Evolutionary conservation across 1,284 basidiomycete genomes (phyloP).

Genomic region (Vanrija pseudolonga): DNA sequence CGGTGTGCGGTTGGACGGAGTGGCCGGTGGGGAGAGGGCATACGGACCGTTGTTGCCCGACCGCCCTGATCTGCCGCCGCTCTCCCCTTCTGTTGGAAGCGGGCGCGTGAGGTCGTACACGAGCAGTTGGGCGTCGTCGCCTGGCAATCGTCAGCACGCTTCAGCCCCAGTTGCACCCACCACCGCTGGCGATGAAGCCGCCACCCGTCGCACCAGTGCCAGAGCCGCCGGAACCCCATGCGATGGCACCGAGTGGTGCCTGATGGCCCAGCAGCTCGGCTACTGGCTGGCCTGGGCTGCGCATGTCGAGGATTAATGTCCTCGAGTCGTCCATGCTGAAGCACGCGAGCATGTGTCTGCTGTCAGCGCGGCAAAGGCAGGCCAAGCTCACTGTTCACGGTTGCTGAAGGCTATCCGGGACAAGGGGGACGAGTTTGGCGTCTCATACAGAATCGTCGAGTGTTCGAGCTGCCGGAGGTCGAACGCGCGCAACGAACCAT

Average conservation of each 20-base stretch:
- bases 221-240: conserved; percentile 65
- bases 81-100: conserved; percentile 23
- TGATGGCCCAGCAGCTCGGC: conserved; percentile 79
- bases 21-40: conserved; percentile 47
- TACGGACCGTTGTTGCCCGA: conserved; percentile 15
- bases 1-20: conserved; percentile 63
- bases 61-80: conserved; percentile 7
- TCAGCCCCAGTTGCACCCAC: conserved; percentile 50
- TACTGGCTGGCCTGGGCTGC: conserved; percentile 86
- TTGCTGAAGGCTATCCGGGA: conserved; percentile 76
- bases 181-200: conserved; percentile 76
- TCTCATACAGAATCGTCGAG: conserved; percentile 97
- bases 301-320: conserved; percentile 88
- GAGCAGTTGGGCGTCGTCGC: conserved; percentile 84
- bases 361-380: neutral
- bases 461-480: conserved; percentile 94
- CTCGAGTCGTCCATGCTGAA: conserved; percentile 68
- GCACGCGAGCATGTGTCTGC: conserved; percentile 47
- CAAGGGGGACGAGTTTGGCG: conserved; percentile 62
- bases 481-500: conserved; percentile 93
- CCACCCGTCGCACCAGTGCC: conserved; percentile 55
- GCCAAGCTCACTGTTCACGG: conserved; percentile 35
- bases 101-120: conserved; percentile 70
- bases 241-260: conserved; percentile 68
- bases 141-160: conserved; percentile 49